Base-by-base conservation (phyloP, 2,329 filamentous ascomycete species). In the Metarhizium album region DNA sequence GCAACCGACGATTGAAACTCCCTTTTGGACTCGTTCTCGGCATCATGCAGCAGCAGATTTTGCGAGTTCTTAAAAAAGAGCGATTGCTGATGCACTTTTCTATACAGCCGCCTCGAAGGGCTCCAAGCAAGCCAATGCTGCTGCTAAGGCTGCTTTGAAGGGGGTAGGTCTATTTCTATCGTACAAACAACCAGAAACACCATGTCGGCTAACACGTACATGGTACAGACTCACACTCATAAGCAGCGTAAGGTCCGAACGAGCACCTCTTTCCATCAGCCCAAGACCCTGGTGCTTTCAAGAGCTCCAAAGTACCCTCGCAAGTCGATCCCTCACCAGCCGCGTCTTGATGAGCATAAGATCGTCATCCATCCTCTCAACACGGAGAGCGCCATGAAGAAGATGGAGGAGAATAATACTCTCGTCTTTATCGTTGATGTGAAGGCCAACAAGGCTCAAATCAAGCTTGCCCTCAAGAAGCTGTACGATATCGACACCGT, bases 341-440 rank as follows among this genome's bases (percentile, higher is more conserved):
- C 90, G 64, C 87, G 90, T 65, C 87, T 98, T 67, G 93, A 98
- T 77, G 87, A 91, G 78, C 87, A 90, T 83, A 96, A 95, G 84
- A 81, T 97, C 72, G 86, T 98, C 73, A 80, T 97, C 70, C 89
- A 96, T 84, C 93, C 93, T 62, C 83, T 98, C 70, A 98, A 98
- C 86, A 98, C 93, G 55, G 93, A 98, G 86, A 93, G 86, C 69
- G 93, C 94, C 68, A 97, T 98, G 91, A 98, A 98, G 89, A 96
- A 96, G 87, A 96, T 98, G 65, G 93, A 98, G 82, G 93, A 98
- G 86, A 90, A 98, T 84, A 98, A 98, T 84, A 98, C 93, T 62
- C 84, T 98, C 49, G 89, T 95, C 70, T 96, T 96, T 82, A 95
- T 95, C 64, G 89, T 94, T 69, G 87, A 96, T 64, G 78, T 91